Percentiles rank a stretch among this genome's conserved stretches.
Evolutionary conservation across 257 asterid genomes (phyloP).

Genomic region (Penstemon barbatus): DNA sequence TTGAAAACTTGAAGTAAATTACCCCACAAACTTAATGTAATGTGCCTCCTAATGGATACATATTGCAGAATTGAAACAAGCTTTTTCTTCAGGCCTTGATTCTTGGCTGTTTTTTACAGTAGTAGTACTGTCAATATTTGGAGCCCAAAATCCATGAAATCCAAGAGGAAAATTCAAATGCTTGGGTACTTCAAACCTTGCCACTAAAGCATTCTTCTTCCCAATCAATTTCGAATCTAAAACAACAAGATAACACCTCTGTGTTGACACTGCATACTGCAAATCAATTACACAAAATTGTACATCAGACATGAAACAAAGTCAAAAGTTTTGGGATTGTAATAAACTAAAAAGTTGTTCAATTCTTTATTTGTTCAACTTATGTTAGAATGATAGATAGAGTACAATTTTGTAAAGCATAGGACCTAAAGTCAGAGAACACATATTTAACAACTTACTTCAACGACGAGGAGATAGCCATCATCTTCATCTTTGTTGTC

Average conservation of each 20-base stretch:
- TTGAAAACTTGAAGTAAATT: too few relatives aligned
- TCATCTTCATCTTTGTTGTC: constrained; percentile 57
- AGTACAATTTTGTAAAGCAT: too few relatives aligned
- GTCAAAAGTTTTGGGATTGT: not conserved
- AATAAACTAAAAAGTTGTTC: not conserved
- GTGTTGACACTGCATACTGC: constrained; percentile 92
- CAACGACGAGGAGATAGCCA: constrained; percentile 87
- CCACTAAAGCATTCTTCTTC: constrained; percentile 57
- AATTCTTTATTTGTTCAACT: not conserved
- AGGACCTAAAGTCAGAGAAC: too few relatives aligned
- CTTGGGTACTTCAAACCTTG: constrained; percentile 84
- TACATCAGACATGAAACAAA: not conserved
- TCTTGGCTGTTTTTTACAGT: not conserved
- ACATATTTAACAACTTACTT: constrained; percentile 45
- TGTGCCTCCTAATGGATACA: not conserved
- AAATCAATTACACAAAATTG: constrained; percentile 6
- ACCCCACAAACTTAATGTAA: too few relatives aligned
- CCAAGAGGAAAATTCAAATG: constrained; percentile 86
- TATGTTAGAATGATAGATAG: not conserved
- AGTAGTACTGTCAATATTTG: not conserved
- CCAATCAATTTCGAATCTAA: constrained; percentile 69
- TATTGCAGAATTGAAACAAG: not conserved
- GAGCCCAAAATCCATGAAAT: constrained; percentile 92
- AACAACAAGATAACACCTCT: constrained; percentile 76
- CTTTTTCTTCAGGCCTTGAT: constrained; percentile 13